phyloP scores from a whole-genome alignment of 192 early-diverging fungal species.

The Rhizophagus sp. region DNA sequence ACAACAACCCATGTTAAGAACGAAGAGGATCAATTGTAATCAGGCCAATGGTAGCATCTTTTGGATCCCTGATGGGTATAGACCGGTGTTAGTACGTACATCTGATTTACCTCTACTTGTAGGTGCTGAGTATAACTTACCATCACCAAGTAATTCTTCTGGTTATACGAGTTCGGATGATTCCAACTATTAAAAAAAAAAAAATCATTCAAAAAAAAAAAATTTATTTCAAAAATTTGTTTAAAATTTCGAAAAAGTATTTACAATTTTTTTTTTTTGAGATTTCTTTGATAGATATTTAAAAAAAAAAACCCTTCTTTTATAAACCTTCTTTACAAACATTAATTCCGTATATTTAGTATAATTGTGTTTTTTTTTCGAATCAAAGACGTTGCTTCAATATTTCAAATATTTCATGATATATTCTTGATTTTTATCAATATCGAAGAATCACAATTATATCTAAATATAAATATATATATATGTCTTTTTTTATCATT shows the following conservation, averaged over 20 bases:
- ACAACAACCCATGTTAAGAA: background rate
- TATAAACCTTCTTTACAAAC: background rate
- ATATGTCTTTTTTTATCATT: background rate
- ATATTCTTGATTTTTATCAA: no score
- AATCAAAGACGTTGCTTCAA: background rate
- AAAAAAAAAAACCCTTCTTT: background rate
- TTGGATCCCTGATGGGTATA: conserved; percentile 24
- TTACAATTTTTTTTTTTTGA: background rate
- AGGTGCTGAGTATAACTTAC: conserved; percentile 1
- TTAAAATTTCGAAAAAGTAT: no score
- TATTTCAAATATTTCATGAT: no score
- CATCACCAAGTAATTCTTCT: background rate
- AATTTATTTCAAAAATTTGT: no score
- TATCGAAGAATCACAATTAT: background rate
- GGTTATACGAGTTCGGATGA: background rate
- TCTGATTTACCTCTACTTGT: conserved; percentile 20
- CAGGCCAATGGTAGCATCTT: background rate
- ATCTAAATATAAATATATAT: background rate
- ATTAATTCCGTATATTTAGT: background rate
- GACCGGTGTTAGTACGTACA: conserved; percentile 12
- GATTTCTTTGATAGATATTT: no score
- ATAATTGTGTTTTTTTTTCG: background rate
- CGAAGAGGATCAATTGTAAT: conserved; percentile 20
- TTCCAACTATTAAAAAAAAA: background rate
- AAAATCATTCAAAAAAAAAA: background rate